These are phyloP conservation scores for Henckelia pumila DNA, from an alignment of 257 asterid species.

Conservation along the genomic window DNA sequence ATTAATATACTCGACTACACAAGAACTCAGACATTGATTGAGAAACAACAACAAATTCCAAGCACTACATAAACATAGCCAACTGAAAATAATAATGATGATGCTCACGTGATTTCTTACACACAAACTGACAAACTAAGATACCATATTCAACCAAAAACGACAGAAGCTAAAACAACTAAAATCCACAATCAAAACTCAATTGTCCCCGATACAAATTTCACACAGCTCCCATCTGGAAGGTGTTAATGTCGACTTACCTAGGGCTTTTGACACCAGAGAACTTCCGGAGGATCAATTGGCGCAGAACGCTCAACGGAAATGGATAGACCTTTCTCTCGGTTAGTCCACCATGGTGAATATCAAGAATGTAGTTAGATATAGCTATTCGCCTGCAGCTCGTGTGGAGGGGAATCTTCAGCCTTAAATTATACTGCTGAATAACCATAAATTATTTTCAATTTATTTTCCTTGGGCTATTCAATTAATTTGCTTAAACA, in stretches of 20 bases:
- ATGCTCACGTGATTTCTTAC: no score
- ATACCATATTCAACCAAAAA: background rate
- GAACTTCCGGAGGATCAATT: conserved; percentile 15
- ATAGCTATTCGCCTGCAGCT: conserved; percentile 22
- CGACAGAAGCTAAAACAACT: background rate
- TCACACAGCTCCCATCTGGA: background rate
- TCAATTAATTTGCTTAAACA: no score
- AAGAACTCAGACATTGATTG: background rate
- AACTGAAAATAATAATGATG: background rate
- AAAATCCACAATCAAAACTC: conserved; percentile 7
- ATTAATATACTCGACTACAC: background rate
- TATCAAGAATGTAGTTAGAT: conserved; percentile 30
- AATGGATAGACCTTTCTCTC: conserved; percentile 24
- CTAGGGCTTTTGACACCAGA: conserved; percentile 49
- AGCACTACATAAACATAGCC: background rate
- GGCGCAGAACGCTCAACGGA: conserved; percentile 17
- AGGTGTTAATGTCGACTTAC: conserved; percentile 25
- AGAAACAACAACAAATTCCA: background rate
- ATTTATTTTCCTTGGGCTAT: no score
- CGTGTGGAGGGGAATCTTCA: conserved; percentile 34
- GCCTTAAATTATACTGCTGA: conserved; percentile 29
- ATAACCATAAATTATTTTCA: conserved; percentile 3
- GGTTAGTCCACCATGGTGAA: conserved; percentile 47
- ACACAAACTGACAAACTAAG: background rate
- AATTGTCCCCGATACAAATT: conserved; percentile 4